Conservation (phyloP, 768 basidiomycete genomes). For the Chalciporus sphaerocephalus region DNA sequence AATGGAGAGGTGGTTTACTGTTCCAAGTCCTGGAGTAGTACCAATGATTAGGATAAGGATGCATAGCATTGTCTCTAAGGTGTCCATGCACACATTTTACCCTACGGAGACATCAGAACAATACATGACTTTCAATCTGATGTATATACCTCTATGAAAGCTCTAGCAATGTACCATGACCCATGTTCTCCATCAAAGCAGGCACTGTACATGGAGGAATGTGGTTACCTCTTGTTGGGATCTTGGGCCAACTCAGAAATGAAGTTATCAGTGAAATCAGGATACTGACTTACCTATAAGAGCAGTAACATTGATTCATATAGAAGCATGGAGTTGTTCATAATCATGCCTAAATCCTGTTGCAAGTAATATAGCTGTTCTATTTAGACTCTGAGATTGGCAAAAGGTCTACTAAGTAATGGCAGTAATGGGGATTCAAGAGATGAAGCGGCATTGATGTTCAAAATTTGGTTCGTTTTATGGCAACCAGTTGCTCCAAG, state of each 20-base stretch:
- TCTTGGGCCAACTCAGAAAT: no score
- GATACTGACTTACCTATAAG: no score
- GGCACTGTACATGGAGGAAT: conserved; percentile 22
- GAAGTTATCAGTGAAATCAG: no score
- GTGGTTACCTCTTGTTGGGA: conserved; percentile 12
- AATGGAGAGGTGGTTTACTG: conserved; percentile 6
- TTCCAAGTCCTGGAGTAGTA: conserved; percentile 19
- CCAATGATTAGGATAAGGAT: not conserved
- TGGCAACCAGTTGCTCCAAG: not conserved
- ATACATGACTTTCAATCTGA: not conserved
- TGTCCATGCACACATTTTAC: conserved; percentile 16
- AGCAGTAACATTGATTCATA: conserved; percentile 8
- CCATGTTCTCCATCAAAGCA: conserved; percentile 1
- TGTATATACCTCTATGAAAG: conserved; percentile 10
- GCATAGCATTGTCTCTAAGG: not conserved
- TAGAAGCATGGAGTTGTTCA: conserved; percentile 1
- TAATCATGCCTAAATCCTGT: not conserved
- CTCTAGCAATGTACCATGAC: conserved; percentile 19
- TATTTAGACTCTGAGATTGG: not conserved
- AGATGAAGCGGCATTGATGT: not conserved
- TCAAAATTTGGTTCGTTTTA: not conserved
- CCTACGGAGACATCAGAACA: conserved; percentile 12
- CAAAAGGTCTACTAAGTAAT: not conserved
- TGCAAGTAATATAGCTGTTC: not conserved
- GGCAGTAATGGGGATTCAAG: not conserved